Evolutionary conservation across 2,329 filamentous ascomycete genomes (phyloP), one percentile per base, ranked within the genome.

Genomic region (Monosporascus sp.): DNA sequence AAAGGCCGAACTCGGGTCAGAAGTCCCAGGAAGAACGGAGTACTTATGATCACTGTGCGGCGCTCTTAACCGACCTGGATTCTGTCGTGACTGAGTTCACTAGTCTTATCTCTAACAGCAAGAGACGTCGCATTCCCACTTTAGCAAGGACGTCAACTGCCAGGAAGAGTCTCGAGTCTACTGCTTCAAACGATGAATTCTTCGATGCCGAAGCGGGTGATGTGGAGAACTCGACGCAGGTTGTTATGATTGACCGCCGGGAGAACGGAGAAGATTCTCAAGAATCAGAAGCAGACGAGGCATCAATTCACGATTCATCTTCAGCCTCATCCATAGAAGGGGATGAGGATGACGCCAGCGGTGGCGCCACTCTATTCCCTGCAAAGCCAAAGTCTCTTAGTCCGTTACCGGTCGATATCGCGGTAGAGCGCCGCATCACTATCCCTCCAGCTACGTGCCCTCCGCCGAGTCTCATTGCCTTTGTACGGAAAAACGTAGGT

Each of bases 401-500:
- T 11, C 94, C 94, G 3, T 75, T 97, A 17, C 93, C 94, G 1
- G 75, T 96, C 28, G 78, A 80, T 5, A 78, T 84, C 31, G 63
- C 72, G 0, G 78, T 95, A 3, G 71, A 78, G 40, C 84, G 94
- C 37, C 84, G 94, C 53, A 78, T 74, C 7, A 86, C 83, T 0
- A 84, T 99, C 17, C 80, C 85, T 3, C 78, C 88, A 2, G 85
- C 92, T 7, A 91, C 86, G 28, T 85, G 91, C 15, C 76, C 85
- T 53, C 94, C 94, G 0, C 94, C 94, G 0, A 96, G 91, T 68
- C 76, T 99, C 51, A 96, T 99, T 60, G 89, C 90, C 0, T 96
- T 97, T 69, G 79, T 97, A 35, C 86, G 94, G 61, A 99, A 97
- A 72, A 99, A 99, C 63, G 94, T 97, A 9, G 94, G 94, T 66